These are phyloP conservation scores for Podospora pseudopauciseta DNA, from an alignment of 495 filamentous ascomycete genomes.

Conservation along the genomic window DNA sequence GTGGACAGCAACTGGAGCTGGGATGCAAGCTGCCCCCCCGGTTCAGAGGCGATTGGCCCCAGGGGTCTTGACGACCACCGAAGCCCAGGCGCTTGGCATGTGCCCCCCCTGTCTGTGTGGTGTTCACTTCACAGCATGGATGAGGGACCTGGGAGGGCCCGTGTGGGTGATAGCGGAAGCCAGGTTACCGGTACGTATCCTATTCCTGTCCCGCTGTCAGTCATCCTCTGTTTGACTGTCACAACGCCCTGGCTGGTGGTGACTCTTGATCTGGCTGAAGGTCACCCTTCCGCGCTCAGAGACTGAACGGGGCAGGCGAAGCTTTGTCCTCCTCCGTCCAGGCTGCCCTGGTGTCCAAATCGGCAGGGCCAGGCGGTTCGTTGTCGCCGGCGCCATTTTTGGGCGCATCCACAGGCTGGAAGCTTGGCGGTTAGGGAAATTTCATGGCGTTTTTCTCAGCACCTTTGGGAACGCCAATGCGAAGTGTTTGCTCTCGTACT, in stretches of 20 bases:
- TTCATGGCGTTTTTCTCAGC: conserved; percentile 4
- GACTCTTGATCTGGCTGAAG: too few relatives aligned
- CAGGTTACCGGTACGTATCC: conserved; percentile 17
- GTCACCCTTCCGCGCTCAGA: background rate
- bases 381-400: conserved; percentile 9
- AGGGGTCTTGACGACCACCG: conserved; percentile 1
- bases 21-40: conserved; percentile 8
- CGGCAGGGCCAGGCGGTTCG: background rate
- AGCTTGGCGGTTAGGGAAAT: conserved; percentile 18
- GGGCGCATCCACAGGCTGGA: background rate
- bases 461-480: background rate
- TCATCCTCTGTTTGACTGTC: background rate
- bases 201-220: background rate
- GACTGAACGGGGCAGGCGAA: background rate
- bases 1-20: conserved; percentile 9
- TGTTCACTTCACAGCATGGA: conserved; percentile 12
- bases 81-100: conserved; percentile 21
- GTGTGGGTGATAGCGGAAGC: conserved; percentile 23
- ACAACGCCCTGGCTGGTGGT: too few relatives aligned
- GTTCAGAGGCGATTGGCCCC: conserved; percentile 21
- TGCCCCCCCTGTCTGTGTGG: conserved; percentile 3
- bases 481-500: too few relatives aligned
- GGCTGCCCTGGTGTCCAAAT: background rate
- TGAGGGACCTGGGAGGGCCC: conserved; percentile 12
- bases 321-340: background rate